A percentile compares a stretch with the other conserved stretches of the same genome.
phyloP scores from a whole-genome alignment of 2,329 filamentous ascomycete genomes.

The Acarospora socialis region DNA sequence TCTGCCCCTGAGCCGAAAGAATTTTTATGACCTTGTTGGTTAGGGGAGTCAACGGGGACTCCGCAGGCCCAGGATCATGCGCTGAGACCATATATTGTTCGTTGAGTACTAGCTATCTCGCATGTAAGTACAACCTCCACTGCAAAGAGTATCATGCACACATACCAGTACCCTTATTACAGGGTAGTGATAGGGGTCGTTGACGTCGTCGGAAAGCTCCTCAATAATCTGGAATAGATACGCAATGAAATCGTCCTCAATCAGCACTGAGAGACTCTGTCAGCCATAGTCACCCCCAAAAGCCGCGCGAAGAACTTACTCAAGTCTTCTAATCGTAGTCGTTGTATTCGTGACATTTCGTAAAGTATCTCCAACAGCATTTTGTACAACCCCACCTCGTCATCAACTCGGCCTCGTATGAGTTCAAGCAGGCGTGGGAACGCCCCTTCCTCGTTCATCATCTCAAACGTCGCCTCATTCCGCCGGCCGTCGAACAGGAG shows the following conservation, averaged over 20 bases:
- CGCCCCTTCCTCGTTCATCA: slow-evolving; percentile 75
- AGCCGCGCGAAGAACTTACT: slow-evolving; percentile 35
- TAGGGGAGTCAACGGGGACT: slow-evolving; percentile 32
- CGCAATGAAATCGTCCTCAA: slow-evolving; percentile 65
- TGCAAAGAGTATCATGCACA: slow-evolving; percentile 10
- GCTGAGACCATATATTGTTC: slow-evolving; percentile 89
- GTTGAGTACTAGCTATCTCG: slow-evolving; percentile 68
- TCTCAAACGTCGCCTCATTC: slow-evolving; percentile 64
- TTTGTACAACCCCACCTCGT: slow-evolving; percentile 60
- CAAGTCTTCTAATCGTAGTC: slow-evolving; percentile 62
- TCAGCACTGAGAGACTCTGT: slow-evolving; percentile 28
- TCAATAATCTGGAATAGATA: slow-evolving; percentile 83
- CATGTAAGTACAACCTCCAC: slow-evolving; percentile 11
- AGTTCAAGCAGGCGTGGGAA: slow-evolving; percentile 76
- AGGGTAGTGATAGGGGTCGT: slow-evolving; percentile 91
- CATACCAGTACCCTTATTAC: slow-evolving; percentile 82
- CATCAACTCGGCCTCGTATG: slow-evolving; percentile 50
- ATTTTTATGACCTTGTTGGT: slow-evolving; percentile 93
- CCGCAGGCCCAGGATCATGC: slow-evolving; percentile 36
- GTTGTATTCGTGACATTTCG: slow-evolving; percentile 90
- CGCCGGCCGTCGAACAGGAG: slow-evolving; percentile 74
- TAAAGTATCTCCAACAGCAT: slow-evolving; percentile 79
- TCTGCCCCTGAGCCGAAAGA: slow-evolving; percentile 63
- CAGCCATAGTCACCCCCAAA: neutral
- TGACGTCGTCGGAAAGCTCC: slow-evolving; percentile 67